phyloP scores from a whole-genome alignment of 208 protist genomes.

The Crithidia sp. region DNA sequence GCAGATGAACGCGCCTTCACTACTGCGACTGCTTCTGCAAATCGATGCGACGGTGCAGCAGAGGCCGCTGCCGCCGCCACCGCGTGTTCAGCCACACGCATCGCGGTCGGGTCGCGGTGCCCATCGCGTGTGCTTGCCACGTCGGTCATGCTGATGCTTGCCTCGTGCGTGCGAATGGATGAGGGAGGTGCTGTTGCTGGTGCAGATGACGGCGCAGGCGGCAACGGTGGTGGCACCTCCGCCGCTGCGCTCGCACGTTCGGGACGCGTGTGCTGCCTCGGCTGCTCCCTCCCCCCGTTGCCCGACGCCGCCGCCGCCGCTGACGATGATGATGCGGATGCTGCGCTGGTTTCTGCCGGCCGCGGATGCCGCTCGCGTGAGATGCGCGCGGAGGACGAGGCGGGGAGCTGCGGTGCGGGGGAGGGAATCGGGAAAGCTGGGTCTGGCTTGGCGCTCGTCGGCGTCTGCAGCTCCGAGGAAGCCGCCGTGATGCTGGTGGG shows the following conservation, averaged over 20 bases:
- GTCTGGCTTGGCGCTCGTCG: conserved; percentile 13
- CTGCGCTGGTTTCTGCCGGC: neutral
- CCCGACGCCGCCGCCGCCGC: neutral
- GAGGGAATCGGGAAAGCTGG: conserved; percentile 9
- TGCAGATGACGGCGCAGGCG: conserved; percentile 9
- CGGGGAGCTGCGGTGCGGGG: neutral
- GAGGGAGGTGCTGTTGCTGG: neutral
- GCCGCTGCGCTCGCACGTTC: conserved; percentile 13
- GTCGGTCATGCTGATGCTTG: conserved; percentile 15
- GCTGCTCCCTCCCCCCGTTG: neutral
- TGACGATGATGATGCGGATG: neutral
- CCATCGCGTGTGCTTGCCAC: conserved; percentile 3
- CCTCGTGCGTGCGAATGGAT: neutral
- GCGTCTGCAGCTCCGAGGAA: conserved; percentile 6
- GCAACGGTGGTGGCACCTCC: conserved; percentile 17
- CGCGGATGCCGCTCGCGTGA: neutral
- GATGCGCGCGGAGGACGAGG: neutral
- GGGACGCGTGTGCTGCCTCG: neutral
- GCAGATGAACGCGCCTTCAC: conserved; percentile 8
- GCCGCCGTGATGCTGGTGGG: neutral
- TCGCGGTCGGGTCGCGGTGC: conserved; percentile 11
- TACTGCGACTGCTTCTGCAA: conserved; percentile 5
- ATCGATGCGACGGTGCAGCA: neutral
- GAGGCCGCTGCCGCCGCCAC: neutral
- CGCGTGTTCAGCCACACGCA: neutral